phyloP scores from a whole-genome alignment of 176 grass and related monocot genomes.

The Carex scoparia region DNA sequence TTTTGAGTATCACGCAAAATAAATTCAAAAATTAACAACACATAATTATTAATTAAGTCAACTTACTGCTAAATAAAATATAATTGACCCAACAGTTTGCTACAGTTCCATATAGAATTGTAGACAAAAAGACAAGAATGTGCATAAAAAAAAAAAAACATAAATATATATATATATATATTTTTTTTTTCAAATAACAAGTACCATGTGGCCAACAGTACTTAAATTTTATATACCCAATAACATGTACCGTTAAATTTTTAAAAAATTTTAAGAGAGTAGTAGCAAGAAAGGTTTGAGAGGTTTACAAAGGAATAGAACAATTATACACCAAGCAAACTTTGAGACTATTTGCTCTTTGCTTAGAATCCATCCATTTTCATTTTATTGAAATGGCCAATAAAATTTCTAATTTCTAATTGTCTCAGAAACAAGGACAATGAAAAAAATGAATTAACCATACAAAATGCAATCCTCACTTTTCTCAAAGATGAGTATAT shows the following conservation, averaged over 20 bases:
- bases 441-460: not conserved
- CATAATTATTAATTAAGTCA: conserved; percentile 13
- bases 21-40: not conserved
- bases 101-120: not conserved
- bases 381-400: not conserved
- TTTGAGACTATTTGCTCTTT: not conserved
- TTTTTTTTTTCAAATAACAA: not conserved
- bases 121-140: conserved; percentile 17
- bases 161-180: not conserved
- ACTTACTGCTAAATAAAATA: not conserved
- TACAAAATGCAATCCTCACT: not conserved
- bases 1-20: not conserved
- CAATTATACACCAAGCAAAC: not conserved
- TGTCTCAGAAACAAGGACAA: too few relatives aligned
- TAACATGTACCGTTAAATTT: not conserved
- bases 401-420: too few relatives aligned
- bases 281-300: not conserved
- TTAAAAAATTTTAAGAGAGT: not conserved
- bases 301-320: not conserved
- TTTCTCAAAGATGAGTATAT: too few relatives aligned
- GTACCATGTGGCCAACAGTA: conserved; percentile 11
- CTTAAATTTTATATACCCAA: not conserved
- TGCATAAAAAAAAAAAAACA: not conserved
- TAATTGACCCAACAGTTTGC: not conserved
- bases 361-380: not conserved